Evolutionary conservation across 768 basidiomycete genomes (phyloP), one percentile per base, ranked within the genome.

Genomic region (Cantharellus anzutake): DNA sequence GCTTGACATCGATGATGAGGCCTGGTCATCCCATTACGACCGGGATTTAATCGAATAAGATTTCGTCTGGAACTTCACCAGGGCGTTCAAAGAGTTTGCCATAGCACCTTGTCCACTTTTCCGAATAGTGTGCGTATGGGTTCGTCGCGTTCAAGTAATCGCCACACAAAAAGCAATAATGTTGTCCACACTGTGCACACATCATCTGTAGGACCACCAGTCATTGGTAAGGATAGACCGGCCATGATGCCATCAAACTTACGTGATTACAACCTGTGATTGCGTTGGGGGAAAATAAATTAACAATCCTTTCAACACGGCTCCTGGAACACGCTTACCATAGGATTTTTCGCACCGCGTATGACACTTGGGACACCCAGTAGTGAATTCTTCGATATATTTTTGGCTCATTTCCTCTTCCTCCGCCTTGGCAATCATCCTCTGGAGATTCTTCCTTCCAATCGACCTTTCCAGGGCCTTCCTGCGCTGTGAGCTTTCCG

Each of bases 161-260:
- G 3, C 84, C 87, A 67, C 88, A 90, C 3, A 81, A 77, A 65
- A 86, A 90, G 72, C 88, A 91, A 66, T 88, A 91, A 66, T 91
- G 88, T 56, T 78, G 74, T 39, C 70, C 66, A 69, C 88, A 91
- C 64, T 80, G 82, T n/a, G 73, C 70, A 65, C 84, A 89, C 4
- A 78, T 84, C 85, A 87, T 87, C 85, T 86, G 39, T 5, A 61
- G 42, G 20, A 29, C 20, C 20, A 29, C 20, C 20, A 50, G 35
- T 51, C 5, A 44, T 29, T 41, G 35, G 34, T 16, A 35, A 16
- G n/a, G 44, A 42, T 40, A 34, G 41, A 66, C 64, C 34, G 63
- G 59, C 4, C 59, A 42, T 7, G 63, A 63, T 52, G 67, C 67
- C 42, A 67, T 57, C 59, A 64, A 62, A 67, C 82, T 62, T 72